A percentile compares a stretch with the other conserved stretches of the same genome.
Evolutionary conservation across 139 green algal species (phyloP).

Genomic region (Tetradesmus obliquus): DNA sequence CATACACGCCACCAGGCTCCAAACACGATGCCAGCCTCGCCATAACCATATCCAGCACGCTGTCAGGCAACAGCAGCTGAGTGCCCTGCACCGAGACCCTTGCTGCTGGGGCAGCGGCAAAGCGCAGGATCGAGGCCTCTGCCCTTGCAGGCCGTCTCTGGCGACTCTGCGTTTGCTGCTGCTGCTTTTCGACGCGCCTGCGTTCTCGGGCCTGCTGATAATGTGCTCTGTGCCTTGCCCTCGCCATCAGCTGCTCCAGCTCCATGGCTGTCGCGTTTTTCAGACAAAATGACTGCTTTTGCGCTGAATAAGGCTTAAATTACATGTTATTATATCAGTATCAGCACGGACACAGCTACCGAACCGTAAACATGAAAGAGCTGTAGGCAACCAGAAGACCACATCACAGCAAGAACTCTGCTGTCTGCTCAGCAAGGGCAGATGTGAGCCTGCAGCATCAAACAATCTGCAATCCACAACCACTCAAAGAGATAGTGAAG

Average conservation of each 20-base stretch:
- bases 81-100: background rate
- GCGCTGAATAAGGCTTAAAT: too few species aligned
- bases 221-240: conserved; percentile 1
- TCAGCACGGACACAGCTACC: too few species aligned
- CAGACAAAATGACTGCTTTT: background rate
- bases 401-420: too few species aligned
- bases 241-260: background rate
- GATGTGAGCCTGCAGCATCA: too few species aligned
- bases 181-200: background rate
- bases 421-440: too few species aligned
- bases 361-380: too few species aligned
- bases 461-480: too few species aligned
- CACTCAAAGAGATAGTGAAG: too few species aligned
- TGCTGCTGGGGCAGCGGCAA: background rate
- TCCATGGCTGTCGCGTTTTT: background rate
- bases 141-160: background rate
- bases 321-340: too few species aligned
- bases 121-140: background rate
- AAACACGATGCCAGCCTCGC: background rate
- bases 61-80: background rate
- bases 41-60: background rate
- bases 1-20: background rate
- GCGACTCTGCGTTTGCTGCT: background rate
- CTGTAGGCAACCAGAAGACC: too few species aligned
- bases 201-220: background rate